Conservation (phyloP, 208 protist genomes). For the Trypanosoma platydactyli region DNA sequence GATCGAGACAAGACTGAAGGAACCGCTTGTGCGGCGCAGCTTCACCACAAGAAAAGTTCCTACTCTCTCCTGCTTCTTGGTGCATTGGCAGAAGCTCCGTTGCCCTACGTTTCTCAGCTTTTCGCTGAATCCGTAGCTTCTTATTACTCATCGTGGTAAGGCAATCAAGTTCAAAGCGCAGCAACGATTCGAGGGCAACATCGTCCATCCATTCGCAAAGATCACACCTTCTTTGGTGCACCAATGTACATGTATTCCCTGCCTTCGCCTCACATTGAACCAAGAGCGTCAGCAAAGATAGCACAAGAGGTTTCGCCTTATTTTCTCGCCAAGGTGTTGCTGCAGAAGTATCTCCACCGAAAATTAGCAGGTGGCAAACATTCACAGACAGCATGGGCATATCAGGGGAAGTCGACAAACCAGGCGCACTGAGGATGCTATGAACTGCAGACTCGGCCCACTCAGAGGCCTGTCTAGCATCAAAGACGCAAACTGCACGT, state of each 20-base stretch:
- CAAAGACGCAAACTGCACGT: slow-evolving; percentile 23
- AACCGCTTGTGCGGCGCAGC: background rate
- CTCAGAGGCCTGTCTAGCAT: slow-evolving; percentile 18
- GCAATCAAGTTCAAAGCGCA: slow-evolving; percentile 20
- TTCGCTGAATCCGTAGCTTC: slow-evolving; percentile 19
- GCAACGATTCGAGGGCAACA: slow-evolving; percentile 20
- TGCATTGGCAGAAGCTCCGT: background rate
- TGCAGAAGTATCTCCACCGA: background rate
- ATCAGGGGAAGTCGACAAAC: background rate
- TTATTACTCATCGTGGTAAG: slow-evolving; percentile 4
- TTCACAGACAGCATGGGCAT: background rate
- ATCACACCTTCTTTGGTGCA: slow-evolving; percentile 7
- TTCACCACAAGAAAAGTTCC: background rate
- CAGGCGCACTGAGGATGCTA: background rate
- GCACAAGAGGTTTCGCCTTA: background rate
- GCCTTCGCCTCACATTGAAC: slow-evolving; percentile 14
- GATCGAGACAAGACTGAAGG: background rate
- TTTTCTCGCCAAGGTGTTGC: background rate
- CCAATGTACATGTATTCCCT: background rate
- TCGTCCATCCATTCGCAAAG: slow-evolving; percentile 14
- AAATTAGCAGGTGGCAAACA: slow-evolving; percentile 4
- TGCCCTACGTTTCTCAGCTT: background rate
- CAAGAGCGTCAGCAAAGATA: slow-evolving; percentile 25
- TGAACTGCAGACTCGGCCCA: slow-evolving; percentile 20
- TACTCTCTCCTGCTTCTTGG: background rate